Base-by-base conservation (phyloP, 805 yeast genomes). In the Wilhelminamyces savonicus region DNA sequence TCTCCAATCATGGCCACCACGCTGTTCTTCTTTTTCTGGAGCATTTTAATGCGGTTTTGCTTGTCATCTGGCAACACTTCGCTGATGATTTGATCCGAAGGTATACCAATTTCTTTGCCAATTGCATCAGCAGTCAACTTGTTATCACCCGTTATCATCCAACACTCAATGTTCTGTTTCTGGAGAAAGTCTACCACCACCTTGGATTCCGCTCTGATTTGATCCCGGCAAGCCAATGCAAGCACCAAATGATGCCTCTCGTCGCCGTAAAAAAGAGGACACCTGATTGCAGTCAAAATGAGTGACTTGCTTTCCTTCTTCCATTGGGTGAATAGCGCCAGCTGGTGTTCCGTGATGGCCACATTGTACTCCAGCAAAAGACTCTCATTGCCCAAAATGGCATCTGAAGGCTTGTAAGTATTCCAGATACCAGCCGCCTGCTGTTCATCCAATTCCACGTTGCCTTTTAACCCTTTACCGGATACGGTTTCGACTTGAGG, bases 121-220 rank as follows among this genome's bases (percentile, higher is more conserved):
- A 82, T 75, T 0, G 84, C 76, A 16, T 63, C 59, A 1, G 92
- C 90, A 0, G 92, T 82, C 14, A 64, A 46, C 28, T 47, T 64
- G 43, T 79, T 80, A 48, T 82, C 92, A 13, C 92, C 92, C 3
- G 86, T 75, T 23, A 82, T 74, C 83, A 82, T 78, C 77, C 82
- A 82, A 29, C 81, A 70, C 14, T 69, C 68, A 13, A 81, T 70
- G 5, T 69, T 66, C 9, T 74, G 48, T 5, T 56, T 54, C 16
- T 52, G 49, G 5, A 62, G 47, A 23, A 36, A 46, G 13, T 39
- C 30, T 13, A 82, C 60, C 0, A 80, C 80, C 13, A 43, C 42
- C 21, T 58, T 61, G 3, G 86, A 63, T 46, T 82, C 92, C 1
- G 69, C 62, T 37, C 81, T 50, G 5, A 75, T 48, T 31, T 70